A percentile compares a stretch with the other conserved stretches of the same genome.
These are phyloP conservation scores for Cladosporium sp. DNA, from an alignment of 2,329 filamentous ascomycete genomes.

Conservation along the genomic window DNA sequence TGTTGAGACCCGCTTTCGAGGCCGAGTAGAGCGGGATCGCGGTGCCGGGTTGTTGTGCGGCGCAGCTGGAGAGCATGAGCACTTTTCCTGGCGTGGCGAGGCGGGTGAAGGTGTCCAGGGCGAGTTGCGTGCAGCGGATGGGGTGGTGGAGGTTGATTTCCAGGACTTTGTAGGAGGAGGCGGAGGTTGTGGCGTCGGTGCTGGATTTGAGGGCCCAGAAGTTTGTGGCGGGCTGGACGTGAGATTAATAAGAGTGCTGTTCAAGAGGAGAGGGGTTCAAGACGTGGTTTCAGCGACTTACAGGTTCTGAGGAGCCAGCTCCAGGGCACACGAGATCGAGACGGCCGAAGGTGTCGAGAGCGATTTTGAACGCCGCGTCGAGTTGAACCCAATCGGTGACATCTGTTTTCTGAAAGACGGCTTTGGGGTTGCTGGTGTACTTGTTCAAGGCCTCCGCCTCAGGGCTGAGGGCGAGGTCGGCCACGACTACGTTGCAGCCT, in stretches of 20 bases:
- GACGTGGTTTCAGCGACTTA: constrained; percentile 1
- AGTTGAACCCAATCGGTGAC: constrained; percentile 47
- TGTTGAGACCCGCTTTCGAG: constrained; percentile 38
- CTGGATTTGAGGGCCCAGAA: constrained; percentile 12
- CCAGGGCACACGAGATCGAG: constrained; percentile 43
- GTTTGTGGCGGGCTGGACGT: constrained; percentile 5
- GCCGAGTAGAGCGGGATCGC: constrained; percentile 38
- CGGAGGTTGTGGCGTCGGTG: not conserved
- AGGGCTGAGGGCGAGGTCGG: constrained; percentile 41
- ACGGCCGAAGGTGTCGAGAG: constrained; percentile 39
- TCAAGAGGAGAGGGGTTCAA: no score
- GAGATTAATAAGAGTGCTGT: not conserved
- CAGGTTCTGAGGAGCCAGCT: constrained; percentile 40
- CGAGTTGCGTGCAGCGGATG: constrained; percentile 41
- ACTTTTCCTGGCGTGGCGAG: constrained; percentile 20
- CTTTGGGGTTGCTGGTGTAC: constrained; percentile 23
- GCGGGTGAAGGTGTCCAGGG: constrained; percentile 34
- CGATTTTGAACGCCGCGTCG: constrained; percentile 43
- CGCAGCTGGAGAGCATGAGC: constrained; percentile 39
- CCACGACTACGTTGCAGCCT: constrained; percentile 37
- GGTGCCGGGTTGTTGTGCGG: constrained; percentile 34
- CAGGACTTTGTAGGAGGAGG: constrained; percentile 26
- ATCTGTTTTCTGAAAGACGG: constrained; percentile 39
- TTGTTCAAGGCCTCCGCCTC: constrained; percentile 30
- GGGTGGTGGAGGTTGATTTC: constrained; percentile 44